phyloP scores from a whole-genome alignment of 257 asterid species.

The Linaria vulgaris region DNA sequence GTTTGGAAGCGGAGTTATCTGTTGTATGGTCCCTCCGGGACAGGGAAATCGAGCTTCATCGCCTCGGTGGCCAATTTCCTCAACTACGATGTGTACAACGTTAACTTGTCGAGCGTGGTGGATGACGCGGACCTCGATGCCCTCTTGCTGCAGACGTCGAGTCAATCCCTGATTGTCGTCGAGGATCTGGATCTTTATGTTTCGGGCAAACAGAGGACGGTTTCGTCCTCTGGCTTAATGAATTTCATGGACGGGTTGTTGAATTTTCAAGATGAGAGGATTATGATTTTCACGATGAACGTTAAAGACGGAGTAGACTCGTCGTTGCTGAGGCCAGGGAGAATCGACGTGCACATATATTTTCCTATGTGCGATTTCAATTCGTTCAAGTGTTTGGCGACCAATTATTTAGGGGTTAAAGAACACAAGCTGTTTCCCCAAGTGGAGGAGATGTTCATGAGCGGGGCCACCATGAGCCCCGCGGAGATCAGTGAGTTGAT shows the following conservation, averaged over 20 bases:
- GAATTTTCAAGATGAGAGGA: slow-evolving; percentile 49
- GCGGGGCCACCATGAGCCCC: slow-evolving; percentile 34
- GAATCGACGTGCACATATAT: slow-evolving; percentile 30
- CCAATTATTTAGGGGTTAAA: slow-evolving; percentile 24
- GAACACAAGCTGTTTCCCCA: slow-evolving; percentile 32
- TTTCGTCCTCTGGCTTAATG: slow-evolving; percentile 47
- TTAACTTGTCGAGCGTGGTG: slow-evolving; percentile 42
- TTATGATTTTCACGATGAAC: slow-evolving; percentile 63
- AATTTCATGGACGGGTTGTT: slow-evolving; percentile 68
- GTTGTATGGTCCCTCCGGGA: slow-evolving; percentile 70
- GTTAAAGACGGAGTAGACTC: slow-evolving; percentile 41
- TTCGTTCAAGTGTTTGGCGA: slow-evolving; percentile 26
- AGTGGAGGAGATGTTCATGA: slow-evolving; percentile 32
- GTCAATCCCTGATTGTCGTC: slow-evolving; percentile 52
- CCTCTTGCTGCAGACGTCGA: slow-evolving; percentile 45
- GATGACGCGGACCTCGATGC: slow-evolving; percentile 54
- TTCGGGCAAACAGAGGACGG: slow-evolving; percentile 12
- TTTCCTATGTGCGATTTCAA: slow-evolving; percentile 28
- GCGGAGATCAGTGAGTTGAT: slow-evolving; percentile 33
- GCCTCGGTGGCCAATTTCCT: slow-evolving; percentile 63
- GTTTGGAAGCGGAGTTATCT: slow-evolving; percentile 69
- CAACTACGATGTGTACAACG: slow-evolving; percentile 52
- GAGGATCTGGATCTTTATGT: slow-evolving; percentile 57
- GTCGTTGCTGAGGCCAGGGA: slow-evolving; percentile 27
- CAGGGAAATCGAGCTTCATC: slow-evolving; percentile 72